Evolutionary conservation across 75 land plant genomes (phyloP), one percentile per base, ranked within the genome.

Genomic region (Cunninghamia lanceolata): DNA sequence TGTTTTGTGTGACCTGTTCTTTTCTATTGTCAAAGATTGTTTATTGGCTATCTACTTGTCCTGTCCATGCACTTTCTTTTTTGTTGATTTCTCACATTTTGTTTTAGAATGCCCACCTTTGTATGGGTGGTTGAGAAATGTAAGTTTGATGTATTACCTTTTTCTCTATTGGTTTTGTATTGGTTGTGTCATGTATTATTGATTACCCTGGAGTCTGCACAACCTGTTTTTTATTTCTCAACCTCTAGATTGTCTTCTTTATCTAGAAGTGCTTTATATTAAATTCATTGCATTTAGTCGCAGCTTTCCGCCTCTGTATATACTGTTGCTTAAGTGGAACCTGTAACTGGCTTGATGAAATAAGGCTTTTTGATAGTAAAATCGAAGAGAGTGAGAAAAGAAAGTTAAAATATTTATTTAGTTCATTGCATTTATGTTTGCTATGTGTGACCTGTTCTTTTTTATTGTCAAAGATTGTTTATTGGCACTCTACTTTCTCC

Each of bases 101-200:
- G 21, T 85, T 86, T 83, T n/a, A 43, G 28, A 85, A 63, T 77
- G 40, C n/a, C n/a, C 45, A 77, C 80, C 80, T 16, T 40, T 21
- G 1, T 77, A 76, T 76, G 15, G 19, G 42, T 76, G 79, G 43
- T 17, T 76, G 79, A 34, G 66, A 19, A 59, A 4, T 59, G 28
- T 21, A 59, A 59, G 66, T 21, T 59, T 59, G 66, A 59, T 21
- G 66, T 59, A 21, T 63, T 63, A 25, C 25, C 0, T 21, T 56
- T 56, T 56, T 4, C 63, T 19, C 21, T 56, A 19, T 17, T 56
- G 19, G 68, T 63, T 25, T 63, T 63, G 68, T 7, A 25, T 21
- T 25, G 7, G n/a, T 25, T 63, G 3, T 28, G n/a, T 28, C 1
- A 63, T 63, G 68, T 25, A 63, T 63, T 63, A 63, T 50, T 13